Percentiles rank a stretch among this genome's conserved stretches.
Conservation (phyloP, 2,329 filamentous ascomycete species). For the Hypoxylon rubiginosum region DNA sequence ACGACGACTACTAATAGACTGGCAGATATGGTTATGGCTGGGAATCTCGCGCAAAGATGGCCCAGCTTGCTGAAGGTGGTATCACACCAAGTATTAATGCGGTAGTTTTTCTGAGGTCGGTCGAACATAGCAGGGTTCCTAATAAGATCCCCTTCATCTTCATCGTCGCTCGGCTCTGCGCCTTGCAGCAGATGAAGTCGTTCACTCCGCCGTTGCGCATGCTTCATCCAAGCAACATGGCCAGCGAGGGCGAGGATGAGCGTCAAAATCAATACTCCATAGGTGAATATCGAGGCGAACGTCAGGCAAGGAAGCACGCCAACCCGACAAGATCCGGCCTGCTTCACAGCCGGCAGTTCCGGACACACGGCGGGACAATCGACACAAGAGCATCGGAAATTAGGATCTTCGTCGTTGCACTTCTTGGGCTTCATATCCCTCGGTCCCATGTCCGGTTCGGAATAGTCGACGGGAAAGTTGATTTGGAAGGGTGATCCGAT, state of each 20-base stretch:
- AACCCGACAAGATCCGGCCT: conserved; percentile 81
- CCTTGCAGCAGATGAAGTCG: conserved; percentile 90
- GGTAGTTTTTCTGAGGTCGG: conserved; percentile 82
- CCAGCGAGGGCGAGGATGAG: conserved; percentile 76
- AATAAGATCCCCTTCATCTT: conserved; percentile 90
- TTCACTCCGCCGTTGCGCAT: conserved; percentile 81
- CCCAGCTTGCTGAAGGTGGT: conserved; percentile 84
- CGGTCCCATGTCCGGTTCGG: conserved; percentile 78
- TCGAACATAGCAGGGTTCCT: conserved; percentile 83
- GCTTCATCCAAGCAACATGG: conserved; percentile 81
- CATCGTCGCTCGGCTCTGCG: conserved; percentile 85
- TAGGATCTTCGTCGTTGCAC: conserved; percentile 89
- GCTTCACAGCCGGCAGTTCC: conserved; percentile 80
- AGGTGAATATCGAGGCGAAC: conserved; percentile 90
- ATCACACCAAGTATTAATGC: conserved; percentile 86
- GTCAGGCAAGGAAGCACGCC: conserved; percentile 92
- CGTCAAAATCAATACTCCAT: conserved; percentile 79
- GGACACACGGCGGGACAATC: conserved; percentile 92
- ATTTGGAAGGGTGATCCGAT: conserved; percentile 98
- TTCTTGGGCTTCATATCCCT: conserved; percentile 80
- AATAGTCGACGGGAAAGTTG: conserved; percentile 80
- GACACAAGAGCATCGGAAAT: conserved; percentile 91
- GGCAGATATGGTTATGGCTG: conserved; percentile 81
- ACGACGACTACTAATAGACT: conserved; percentile 82
- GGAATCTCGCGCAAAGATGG: conserved; percentile 84